phyloP scores from a whole-genome alignment of 768 basidiomycete species.

The Kwoniella pini region DNA sequence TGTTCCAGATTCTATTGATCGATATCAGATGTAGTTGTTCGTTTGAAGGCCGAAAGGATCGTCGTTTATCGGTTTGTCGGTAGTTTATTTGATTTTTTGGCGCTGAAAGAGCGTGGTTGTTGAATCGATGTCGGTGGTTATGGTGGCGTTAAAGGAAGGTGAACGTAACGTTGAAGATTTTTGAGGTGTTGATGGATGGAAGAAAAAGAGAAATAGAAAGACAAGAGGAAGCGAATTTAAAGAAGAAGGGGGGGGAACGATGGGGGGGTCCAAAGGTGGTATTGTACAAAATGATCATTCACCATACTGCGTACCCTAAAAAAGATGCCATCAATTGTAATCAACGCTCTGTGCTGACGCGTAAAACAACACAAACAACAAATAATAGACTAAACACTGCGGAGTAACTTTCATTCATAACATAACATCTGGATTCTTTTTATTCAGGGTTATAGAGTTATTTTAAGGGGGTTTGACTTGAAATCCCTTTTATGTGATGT shows the following conservation, averaged over 20 bases:
- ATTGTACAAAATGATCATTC: too few relatives aligned
- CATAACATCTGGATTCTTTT: not conserved
- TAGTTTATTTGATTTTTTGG: not conserved
- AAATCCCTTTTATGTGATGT: too few relatives aligned
- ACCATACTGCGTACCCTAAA: not conserved
- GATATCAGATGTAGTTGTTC: not conserved
- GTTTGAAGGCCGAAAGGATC: conserved; percentile 11
- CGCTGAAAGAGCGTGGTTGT: conserved; percentile 16
- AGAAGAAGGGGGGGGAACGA: not conserved
- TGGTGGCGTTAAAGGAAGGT: not conserved
- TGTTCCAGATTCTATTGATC: conserved; percentile 5
- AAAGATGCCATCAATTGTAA: not conserved
- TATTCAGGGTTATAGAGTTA: not conserved
- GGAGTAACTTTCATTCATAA: too few relatives aligned
- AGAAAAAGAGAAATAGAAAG: conserved; percentile 7
- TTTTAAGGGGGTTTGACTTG: not conserved
- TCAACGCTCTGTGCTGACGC: not conserved
- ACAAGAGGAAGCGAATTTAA: not conserved
- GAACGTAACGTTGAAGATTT: conserved; percentile 6
- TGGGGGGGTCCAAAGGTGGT: too few relatives aligned
- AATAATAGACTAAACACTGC: conserved; percentile 1
- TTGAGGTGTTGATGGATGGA: conserved; percentile 5
- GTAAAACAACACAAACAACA: not conserved
- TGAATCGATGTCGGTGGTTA: conserved; percentile 2
- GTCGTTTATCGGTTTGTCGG: not conserved